Evolutionary conservation across 2,329 filamentous ascomycete genomes (phyloP).

Genomic region (Acarospora socialis): DNA sequence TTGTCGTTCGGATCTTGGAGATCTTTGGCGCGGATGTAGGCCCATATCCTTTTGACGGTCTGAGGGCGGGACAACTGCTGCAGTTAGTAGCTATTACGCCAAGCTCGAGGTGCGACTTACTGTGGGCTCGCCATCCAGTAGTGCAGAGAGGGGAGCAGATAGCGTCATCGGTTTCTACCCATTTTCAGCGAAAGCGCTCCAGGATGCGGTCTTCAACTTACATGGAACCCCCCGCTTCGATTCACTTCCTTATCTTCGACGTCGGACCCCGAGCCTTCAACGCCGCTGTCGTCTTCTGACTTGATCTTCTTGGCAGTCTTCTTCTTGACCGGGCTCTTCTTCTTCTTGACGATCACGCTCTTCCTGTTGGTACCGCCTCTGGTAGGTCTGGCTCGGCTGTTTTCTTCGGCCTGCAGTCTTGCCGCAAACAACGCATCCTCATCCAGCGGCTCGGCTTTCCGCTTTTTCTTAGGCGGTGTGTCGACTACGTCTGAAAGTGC

Average conservation of each 20-base stretch:
- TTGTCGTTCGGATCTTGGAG: slow-evolving; percentile 87
- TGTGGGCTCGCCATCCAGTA: slow-evolving; percentile 30
- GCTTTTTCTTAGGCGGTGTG: slow-evolving; percentile 45
- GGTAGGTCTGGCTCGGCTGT: slow-evolving; percentile 59
- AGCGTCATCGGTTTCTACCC: slow-evolving; percentile 32
- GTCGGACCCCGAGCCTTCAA: slow-evolving; percentile 48
- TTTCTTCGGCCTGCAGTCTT: slow-evolving; percentile 83
- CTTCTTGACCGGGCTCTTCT: slow-evolving; percentile 46
- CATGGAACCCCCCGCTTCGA: slow-evolving; percentile 81
- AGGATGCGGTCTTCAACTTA: slow-evolving; percentile 32
- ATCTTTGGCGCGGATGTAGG: slow-evolving; percentile 75
- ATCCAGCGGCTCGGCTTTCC: slow-evolving; percentile 49
- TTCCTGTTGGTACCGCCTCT: slow-evolving; percentile 54
- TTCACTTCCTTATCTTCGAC: slow-evolving; percentile 46
- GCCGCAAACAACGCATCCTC: slow-evolving; percentile 80
- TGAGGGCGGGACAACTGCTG: slow-evolving; percentile 75
- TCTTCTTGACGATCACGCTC: slow-evolving; percentile 46
- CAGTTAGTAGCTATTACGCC: slow-evolving; percentile 14
- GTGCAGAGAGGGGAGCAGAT: slow-evolving; percentile 29
- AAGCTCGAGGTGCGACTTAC: slow-evolving; percentile 20
- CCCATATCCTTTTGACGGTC: slow-evolving; percentile 93
- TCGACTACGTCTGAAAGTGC: slow-evolving; percentile 25
- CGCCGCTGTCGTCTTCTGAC: slow-evolving; percentile 65
- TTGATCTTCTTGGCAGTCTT: slow-evolving; percentile 61
- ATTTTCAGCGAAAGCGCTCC: slow-evolving; percentile 1